Evolutionary conservation across 2,329 filamentous ascomycete species (phyloP).

Genomic region (Hirsutella thompsonii): DNA sequence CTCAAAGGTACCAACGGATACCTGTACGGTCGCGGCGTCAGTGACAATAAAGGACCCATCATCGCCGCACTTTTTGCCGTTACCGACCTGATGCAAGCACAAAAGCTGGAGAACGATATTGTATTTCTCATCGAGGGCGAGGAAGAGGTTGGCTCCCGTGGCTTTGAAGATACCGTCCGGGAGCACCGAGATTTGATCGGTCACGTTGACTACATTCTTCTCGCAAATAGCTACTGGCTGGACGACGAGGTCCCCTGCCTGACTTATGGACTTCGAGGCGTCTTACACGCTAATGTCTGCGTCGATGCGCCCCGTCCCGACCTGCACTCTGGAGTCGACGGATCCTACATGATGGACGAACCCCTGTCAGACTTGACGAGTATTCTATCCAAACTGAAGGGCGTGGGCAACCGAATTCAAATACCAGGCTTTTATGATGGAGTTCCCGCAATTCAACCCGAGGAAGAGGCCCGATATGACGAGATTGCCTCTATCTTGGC

Average conservation of each 20-base stretch:
- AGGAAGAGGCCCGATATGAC: slow-evolving; percentile 70
- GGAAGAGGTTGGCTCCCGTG: slow-evolving; percentile 86
- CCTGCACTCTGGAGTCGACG: slow-evolving; percentile 92
- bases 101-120: slow-evolving; percentile 74
- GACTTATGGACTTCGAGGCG: slow-evolving; percentile 86
- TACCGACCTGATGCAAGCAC: slow-evolving; percentile 75
- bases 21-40: slow-evolving; percentile 89
- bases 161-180: slow-evolving; percentile 73
- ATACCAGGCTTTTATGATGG: slow-evolving; percentile 84
- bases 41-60: slow-evolving; percentile 94
- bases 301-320: slow-evolving; percentile 80
- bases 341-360: slow-evolving; percentile 80
- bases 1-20: slow-evolving; percentile 84
- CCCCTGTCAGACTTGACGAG: slow-evolving; percentile 83
- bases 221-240: slow-evolving; percentile 98
- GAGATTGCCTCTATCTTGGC: slow-evolving; percentile 72
- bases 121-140: slow-evolving; percentile 94
- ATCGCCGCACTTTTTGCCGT: slow-evolving; percentile 90
- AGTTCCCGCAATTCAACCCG: slow-evolving; percentile 59
- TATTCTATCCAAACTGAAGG: slow-evolving; percentile 71
- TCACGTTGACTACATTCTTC: slow-evolving; percentile 80
- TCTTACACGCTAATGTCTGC: slow-evolving; percentile 84
- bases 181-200: slow-evolving; percentile 77
- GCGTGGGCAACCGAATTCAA: slow-evolving; percentile 64
- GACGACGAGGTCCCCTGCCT: slow-evolving; percentile 92